Evolutionary conservation across 305 asterid species (phyloP), one percentile per base, ranked within the genome.

Genomic region (Fraxinus latifolia): DNA sequence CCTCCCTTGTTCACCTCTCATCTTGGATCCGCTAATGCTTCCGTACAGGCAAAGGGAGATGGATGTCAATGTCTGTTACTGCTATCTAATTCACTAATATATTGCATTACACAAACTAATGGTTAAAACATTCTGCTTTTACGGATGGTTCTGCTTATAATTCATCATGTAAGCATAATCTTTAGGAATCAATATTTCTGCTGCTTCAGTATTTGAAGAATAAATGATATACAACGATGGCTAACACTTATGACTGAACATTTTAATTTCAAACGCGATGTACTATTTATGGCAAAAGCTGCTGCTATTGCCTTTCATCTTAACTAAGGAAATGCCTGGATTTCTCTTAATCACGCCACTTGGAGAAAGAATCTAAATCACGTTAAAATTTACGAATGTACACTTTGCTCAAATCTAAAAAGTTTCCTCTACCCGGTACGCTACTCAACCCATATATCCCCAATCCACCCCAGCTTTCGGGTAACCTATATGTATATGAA

Each of bases 141-240:
- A n/a, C 23, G 4, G 39, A 12, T 70, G 12, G 17, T 76, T 80
- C 14, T 70, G 25, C 37, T 68, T 21, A 68, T 53, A n/a, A 47
- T 53, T 82, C 34, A 27, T 74, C 65, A 50, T 9, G 50, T 55
- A 39, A 32, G 75, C 83, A 79, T 80, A 67, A 74, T 83, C 60
- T 44, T 79, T 47, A 55, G 47, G 55, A 42, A 62, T 36, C 34
- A 68, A 68, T 31, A 23, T 47, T 75, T 60, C 19, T 62, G 70
- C 44, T 27, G 47, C 12, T n/a, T 70, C 14, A 70, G 76, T 31
- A 14, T 31, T 15, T 12, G 42, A 50, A 37, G 71, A 62, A 80
- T 68, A 75, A 36, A 27, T 39, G n/a, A 27, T 65, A 76, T 17
- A 29, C 75, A 68, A 27, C 31, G 75, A 31, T 68, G 17, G 37